These are phyloP conservation scores for Tremella mesenterica DNA, from an alignment of 768 basidiomycete genomes.

Conservation along the genomic window DNA sequence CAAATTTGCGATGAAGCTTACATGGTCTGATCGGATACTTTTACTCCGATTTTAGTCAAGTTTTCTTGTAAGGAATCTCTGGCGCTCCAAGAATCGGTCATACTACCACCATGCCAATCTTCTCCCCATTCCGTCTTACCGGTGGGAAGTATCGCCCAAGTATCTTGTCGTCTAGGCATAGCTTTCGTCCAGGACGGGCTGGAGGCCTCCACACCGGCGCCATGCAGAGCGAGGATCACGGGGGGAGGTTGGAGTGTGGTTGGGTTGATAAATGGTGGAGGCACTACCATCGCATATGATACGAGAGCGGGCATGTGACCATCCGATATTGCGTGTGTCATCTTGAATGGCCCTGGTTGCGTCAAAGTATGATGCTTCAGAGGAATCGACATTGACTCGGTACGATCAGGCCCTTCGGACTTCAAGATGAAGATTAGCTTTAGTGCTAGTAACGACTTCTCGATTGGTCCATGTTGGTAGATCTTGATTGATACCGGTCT, in stretches of 20 bases:
- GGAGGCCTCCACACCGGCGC: constrained; percentile 69
- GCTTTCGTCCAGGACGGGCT: constrained; percentile 58
- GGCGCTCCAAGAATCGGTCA: constrained; percentile 59
- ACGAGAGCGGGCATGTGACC: constrained; percentile 13
- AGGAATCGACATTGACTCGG: constrained; percentile 13
- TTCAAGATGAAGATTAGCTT: not conserved
- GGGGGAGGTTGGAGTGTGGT: not conserved
- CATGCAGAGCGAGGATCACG: constrained; percentile 52
- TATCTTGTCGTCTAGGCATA: constrained; percentile 53
- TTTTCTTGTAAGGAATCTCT: constrained; percentile 55
- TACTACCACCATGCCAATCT: constrained; percentile 85
- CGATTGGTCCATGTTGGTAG: not conserved
- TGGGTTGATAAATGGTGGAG: constrained; percentile 13
- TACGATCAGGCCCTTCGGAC: not conserved
- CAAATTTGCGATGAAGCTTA: constrained; percentile 45
- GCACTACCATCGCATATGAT: constrained; percentile 36
- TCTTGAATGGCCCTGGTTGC: constrained; percentile 11
- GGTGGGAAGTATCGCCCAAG: constrained; percentile 74
- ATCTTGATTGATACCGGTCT: constrained; percentile 9
- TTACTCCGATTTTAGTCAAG: constrained; percentile 38
- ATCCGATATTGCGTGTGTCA: constrained; percentile 20
- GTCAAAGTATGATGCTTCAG: constrained; percentile 4
- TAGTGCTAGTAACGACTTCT: not conserved
- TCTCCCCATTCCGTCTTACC: constrained; percentile 82
- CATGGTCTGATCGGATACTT: constrained; percentile 45